Evolutionary conservation across 805 yeast species (phyloP).

Genomic region (Yueomyces sinensis): DNA sequence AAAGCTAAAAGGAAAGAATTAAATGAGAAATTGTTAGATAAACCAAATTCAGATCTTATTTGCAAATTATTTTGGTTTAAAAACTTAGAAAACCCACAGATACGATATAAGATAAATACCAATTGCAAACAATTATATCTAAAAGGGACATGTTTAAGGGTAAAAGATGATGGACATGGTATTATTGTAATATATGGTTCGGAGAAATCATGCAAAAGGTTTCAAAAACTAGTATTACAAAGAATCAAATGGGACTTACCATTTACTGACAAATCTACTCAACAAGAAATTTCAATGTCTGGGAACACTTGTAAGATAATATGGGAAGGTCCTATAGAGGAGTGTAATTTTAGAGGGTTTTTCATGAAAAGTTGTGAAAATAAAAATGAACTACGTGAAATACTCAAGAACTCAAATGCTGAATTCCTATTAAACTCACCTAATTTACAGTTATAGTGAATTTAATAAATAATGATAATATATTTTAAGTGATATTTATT

Average conservation of each 20-base stretch:
- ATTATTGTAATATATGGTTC: constrained; percentile 70
- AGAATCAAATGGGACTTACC: constrained; percentile 62
- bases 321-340: constrained; percentile 61
- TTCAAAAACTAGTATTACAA: constrained; percentile 42
- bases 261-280: no score
- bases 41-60: not conserved
- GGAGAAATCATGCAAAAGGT: constrained; percentile 44
- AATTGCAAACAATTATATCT: constrained; percentile 66
- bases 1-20: constrained; percentile 2
- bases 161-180: constrained; percentile 31
- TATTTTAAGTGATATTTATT: no score
- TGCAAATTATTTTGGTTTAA: constrained; percentile 45
- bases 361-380: constrained; percentile 40
- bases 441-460: not conserved
- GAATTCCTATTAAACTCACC: constrained; percentile 20
- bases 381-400: constrained; percentile 36
- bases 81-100: constrained; percentile 47
- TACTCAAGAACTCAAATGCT: constrained; percentile 37
- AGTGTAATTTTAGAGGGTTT: constrained; percentile 54
- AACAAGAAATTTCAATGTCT: constrained; percentile 28
- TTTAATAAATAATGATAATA: not conserved
- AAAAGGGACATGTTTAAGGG: constrained; percentile 45
- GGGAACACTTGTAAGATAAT: constrained; percentile 35
- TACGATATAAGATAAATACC: constrained; percentile 59
- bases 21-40: not conserved